Percentiles rank a stretch among this genome's conserved stretches.
phyloP scores from a whole-genome alignment of 345 rosid species.

The Erucastrum elatum region DNA sequence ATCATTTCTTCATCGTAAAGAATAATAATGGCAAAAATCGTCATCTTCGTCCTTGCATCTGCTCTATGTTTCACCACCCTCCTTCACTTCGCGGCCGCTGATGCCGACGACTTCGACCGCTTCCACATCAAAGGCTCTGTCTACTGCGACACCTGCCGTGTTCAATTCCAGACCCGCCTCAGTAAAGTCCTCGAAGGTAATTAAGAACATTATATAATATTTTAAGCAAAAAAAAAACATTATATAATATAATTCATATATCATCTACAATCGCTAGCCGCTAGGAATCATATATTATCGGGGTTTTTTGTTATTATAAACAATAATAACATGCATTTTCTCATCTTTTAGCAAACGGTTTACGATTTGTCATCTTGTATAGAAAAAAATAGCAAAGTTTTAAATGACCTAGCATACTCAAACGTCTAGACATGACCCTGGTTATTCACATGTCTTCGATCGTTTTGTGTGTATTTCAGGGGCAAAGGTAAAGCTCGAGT shows the following conservation, averaged over 20 bases:
- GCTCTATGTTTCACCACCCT: constrained; percentile 54
- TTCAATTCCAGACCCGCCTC: constrained; percentile 56
- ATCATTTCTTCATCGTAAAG: not conserved
- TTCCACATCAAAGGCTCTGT: constrained; percentile 57
- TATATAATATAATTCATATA: not conserved
- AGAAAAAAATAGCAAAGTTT: not conserved
- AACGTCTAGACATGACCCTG: not conserved
- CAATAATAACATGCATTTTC: not conserved
- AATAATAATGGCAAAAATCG: constrained; percentile 47
- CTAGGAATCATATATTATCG: too few species aligned
- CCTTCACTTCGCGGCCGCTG: constrained; percentile 39
- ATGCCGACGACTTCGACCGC: constrained; percentile 28
- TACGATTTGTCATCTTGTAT: not conserved
- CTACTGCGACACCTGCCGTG: constrained; percentile 70
- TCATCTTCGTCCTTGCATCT: constrained; percentile 43
- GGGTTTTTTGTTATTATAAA: not conserved
- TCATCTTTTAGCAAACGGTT: not conserved
- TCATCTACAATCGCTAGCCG: not conserved
- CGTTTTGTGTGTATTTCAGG: constrained; percentile 30
- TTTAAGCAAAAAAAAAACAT: not conserved
- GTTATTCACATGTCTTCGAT: constrained; percentile 9
- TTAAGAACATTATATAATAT: not conserved
- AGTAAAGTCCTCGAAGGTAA: constrained; percentile 49
- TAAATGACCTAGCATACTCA: not conserved
- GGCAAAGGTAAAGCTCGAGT: constrained; percentile 62